A percentile compares a stretch with the other conserved stretches of the same genome.
Evolutionary conservation across 2,329 filamentous ascomycete genomes (phyloP).

Genomic region (Cercospora nicotianae): DNA sequence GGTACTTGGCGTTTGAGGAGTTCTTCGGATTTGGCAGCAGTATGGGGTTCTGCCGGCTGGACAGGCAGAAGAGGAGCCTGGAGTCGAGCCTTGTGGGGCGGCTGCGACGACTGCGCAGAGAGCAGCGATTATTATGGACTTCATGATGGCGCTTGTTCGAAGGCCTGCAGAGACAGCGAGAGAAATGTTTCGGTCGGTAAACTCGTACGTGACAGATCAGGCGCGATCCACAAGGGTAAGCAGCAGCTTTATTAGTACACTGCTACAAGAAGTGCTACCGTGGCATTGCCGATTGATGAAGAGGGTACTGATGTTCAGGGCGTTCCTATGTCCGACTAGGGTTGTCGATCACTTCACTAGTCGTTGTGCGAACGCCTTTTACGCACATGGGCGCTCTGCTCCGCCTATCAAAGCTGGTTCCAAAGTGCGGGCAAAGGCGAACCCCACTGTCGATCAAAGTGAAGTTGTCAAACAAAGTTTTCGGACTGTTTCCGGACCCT

Average conservation of each 20-base stretch:
- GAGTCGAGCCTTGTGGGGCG: background rate
- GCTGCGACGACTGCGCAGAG: background rate
- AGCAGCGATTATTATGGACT: background rate
- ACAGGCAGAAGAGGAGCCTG: background rate
- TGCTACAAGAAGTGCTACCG: background rate
- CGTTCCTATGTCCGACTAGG: background rate
- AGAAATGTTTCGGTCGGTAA: background rate
- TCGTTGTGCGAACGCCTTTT: background rate
- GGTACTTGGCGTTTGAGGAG: background rate
- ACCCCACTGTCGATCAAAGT: background rate
- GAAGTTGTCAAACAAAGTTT: background rate
- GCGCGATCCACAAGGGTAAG: background rate
- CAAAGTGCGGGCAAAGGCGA: background rate
- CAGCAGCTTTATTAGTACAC: background rate
- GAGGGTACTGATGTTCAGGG: background rate
- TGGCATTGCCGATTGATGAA: background rate
- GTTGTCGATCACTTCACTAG: background rate
- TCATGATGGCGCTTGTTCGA: background rate
- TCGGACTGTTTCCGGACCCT: background rate
- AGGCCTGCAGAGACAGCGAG: background rate
- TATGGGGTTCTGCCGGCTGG: background rate
- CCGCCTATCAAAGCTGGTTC: background rate
- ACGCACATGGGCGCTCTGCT: background rate
- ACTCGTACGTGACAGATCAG: background rate
- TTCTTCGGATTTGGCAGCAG: background rate